Percentiles rank a stretch among this genome's conserved stretches.
phyloP scores from a whole-genome alignment of 2,329 filamentous ascomycete species.

The Botrytis sinoallii region DNA sequence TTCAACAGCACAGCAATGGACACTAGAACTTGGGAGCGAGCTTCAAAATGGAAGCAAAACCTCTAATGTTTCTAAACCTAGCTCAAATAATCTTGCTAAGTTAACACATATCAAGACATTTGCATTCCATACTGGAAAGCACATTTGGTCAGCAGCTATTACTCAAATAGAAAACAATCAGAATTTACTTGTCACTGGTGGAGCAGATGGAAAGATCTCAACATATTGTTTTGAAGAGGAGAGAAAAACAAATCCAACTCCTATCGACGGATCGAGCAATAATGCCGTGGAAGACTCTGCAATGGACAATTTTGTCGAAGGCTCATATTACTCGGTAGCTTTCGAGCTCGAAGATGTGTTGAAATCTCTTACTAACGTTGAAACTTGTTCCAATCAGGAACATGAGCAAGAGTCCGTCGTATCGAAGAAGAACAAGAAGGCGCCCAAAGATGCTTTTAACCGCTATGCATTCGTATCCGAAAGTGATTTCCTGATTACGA shows the following conservation, averaged over 20 bases:
- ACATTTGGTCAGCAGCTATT: slow-evolving; percentile 77
- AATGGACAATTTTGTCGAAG: not conserved
- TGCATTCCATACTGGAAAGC: slow-evolving; percentile 76
- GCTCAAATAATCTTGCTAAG: slow-evolving; percentile 20
- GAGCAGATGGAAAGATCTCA: slow-evolving; percentile 72
- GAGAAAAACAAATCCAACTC: not conserved
- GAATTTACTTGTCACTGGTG: slow-evolving; percentile 61
- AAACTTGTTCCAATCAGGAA: not conserved
- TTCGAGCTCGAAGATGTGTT: slow-evolving; percentile 23
- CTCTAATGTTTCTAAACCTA: not conserved
- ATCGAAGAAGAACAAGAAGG: slow-evolving; percentile 39
- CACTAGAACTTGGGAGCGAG: slow-evolving; percentile 18
- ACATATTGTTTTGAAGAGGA: slow-evolving; percentile 33
- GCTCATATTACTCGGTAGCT: not conserved
- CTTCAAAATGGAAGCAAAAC: not conserved
- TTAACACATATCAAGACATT: slow-evolving; percentile 55
- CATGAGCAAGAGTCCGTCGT: not conserved
- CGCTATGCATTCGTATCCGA: slow-evolving; percentile 61
- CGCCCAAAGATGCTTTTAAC: slow-evolving; percentile 49
- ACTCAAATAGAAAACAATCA: not conserved
- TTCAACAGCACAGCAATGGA: slow-evolving; percentile 71
- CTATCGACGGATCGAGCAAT: not conserved
- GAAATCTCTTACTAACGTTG: not conserved
- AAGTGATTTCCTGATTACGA: slow-evolving; percentile 52
- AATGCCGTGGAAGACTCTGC: too few relatives aligned